Evolutionary conservation across 495 filamentous ascomycete species (phyloP).

Genomic region (Cercophora samala): DNA sequence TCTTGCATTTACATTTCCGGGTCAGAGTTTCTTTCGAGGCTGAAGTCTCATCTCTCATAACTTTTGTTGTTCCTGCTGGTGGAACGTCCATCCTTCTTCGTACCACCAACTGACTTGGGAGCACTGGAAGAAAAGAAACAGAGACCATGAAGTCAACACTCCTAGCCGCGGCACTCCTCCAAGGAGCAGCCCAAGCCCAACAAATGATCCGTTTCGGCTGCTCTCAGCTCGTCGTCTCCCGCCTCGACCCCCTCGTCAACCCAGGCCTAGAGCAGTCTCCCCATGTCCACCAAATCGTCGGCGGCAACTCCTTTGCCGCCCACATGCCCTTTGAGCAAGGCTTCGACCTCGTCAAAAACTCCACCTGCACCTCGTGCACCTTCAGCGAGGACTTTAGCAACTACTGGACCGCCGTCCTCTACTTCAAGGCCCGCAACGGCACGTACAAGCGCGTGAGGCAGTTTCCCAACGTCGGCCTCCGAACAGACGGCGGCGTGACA

Average conservation of each 20-base stretch:
- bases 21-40: background rate
- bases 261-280: conserved; percentile 36
- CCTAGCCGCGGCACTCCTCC: conserved; percentile 40
- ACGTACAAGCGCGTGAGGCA: conserved; percentile 45
- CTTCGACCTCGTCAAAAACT: conserved; percentile 34
- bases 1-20: background rate
- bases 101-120: background rate
- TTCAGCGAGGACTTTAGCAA: conserved; percentile 45
- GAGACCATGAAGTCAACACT: conserved; percentile 36
- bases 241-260: conserved; percentile 42
- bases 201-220: conserved; percentile 46
- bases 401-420: conserved; percentile 47
- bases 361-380: conserved; percentile 42
- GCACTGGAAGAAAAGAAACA: conserved; percentile 9
- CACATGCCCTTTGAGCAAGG: conserved; percentile 35
- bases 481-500: conserved; percentile 42
- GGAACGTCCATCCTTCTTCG: background rate
- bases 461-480: conserved; percentile 41
- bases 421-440: conserved; percentile 45
- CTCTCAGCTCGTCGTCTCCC: conserved; percentile 41
- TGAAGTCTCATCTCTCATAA: background rate
- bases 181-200: conserved; percentile 33
- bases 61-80: conserved; percentile 1
- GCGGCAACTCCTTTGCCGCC: conserved; percentile 42
- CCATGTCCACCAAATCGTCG: conserved; percentile 44